Evolutionary conservation across 768 basidiomycete species (phyloP).

Genomic region (Collybiopsis luxurians): DNA sequence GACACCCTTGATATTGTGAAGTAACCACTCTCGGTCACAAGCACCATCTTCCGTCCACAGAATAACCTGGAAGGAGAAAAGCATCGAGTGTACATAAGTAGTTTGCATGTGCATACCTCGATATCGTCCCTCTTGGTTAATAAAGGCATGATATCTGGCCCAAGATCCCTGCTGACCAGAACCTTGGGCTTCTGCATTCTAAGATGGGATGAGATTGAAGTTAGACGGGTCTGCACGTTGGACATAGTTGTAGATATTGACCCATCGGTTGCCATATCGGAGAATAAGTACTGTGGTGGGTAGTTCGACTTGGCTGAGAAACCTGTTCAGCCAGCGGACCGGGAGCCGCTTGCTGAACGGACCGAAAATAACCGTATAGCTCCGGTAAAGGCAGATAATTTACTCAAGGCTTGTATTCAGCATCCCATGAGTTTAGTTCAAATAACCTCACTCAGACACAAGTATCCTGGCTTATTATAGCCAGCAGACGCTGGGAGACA

Average conservation of each 20-base stretch:
- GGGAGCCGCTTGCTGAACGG: too few relatives aligned
- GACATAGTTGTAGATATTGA: conserved; percentile 14
- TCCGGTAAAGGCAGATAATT: too few relatives aligned
- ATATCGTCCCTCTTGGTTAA: conserved; percentile 47
- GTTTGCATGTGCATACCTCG: conserved; percentile 38
- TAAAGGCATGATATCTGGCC: conserved; percentile 60
- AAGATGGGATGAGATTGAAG: conserved; percentile 17
- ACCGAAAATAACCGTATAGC: too few relatives aligned
- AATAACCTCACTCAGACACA: too few relatives aligned
- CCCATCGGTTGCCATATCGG: conserved; percentile 13
- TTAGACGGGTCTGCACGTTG: conserved; percentile 19
- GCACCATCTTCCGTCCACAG: conserved; percentile 49
- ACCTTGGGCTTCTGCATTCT: conserved; percentile 32
- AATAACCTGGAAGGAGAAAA: conserved; percentile 26
- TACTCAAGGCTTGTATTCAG: too few relatives aligned
- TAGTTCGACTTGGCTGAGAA: too few relatives aligned
- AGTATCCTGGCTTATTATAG: too few relatives aligned
- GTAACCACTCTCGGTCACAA: conserved; percentile 67
- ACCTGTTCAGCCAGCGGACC: too few relatives aligned
- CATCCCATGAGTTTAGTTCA: too few relatives aligned
- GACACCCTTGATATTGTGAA: conserved; percentile 68
- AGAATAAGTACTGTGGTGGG: too few relatives aligned
- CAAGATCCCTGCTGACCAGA: conserved; percentile 59
- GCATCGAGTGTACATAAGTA: too few relatives aligned
- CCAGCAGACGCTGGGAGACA: too few relatives aligned